These are phyloP conservation scores for Penicillium alfredii DNA, from an alignment of 495 filamentous ascomycete genomes.

Conservation along the genomic window DNA sequence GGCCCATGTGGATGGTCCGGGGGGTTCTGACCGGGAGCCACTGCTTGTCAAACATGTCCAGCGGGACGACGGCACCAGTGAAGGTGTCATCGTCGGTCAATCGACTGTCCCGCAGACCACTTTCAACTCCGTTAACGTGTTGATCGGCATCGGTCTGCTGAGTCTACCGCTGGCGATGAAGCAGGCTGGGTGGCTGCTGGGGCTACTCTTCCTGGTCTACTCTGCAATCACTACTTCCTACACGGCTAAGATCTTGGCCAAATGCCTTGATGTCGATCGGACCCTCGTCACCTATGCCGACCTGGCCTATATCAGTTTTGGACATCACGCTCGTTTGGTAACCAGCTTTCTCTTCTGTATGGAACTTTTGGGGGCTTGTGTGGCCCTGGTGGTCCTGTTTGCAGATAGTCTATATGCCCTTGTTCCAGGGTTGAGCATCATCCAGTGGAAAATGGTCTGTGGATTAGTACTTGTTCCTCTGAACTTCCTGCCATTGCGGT, in stretches of 20 bases:
- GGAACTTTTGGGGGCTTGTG: slow-evolving; percentile 82
- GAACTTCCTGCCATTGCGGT: slow-evolving; percentile 75
- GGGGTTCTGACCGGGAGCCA: slow-evolving; percentile 67
- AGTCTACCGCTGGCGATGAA: slow-evolving; percentile 85
- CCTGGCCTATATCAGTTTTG: slow-evolving; percentile 87
- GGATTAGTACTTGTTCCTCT: slow-evolving; percentile 75
- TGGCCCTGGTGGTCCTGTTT: slow-evolving; percentile 89
- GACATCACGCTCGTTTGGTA: slow-evolving; percentile 69
- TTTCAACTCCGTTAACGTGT: slow-evolving; percentile 93
- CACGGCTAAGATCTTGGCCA: slow-evolving; percentile 79
- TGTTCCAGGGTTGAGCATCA: slow-evolving; percentile 64
- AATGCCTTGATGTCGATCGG: slow-evolving; percentile 81
- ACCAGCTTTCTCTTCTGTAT: slow-evolving; percentile 82
- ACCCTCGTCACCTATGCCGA: slow-evolving; percentile 86
- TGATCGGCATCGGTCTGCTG: slow-evolving; percentile 86
- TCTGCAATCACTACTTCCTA: slow-evolving; percentile 73
- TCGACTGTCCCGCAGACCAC: slow-evolving; percentile 92
- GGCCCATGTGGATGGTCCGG: slow-evolving; percentile 34
- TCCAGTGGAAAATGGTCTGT: slow-evolving; percentile 83
- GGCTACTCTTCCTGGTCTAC: slow-evolving; percentile 66
- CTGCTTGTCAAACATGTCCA: slow-evolving; percentile 81
- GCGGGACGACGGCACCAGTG: slow-evolving; percentile 75
- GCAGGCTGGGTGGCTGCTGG: slow-evolving; percentile 87
- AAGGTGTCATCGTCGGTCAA: slow-evolving; percentile 79
- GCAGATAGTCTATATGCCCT: slow-evolving; percentile 80